Percentiles rank a stretch among this genome's conserved stretches.
Conservation (phyloP, 1,139 yeast species). For the Suhomyces chickasaworum region DNA sequence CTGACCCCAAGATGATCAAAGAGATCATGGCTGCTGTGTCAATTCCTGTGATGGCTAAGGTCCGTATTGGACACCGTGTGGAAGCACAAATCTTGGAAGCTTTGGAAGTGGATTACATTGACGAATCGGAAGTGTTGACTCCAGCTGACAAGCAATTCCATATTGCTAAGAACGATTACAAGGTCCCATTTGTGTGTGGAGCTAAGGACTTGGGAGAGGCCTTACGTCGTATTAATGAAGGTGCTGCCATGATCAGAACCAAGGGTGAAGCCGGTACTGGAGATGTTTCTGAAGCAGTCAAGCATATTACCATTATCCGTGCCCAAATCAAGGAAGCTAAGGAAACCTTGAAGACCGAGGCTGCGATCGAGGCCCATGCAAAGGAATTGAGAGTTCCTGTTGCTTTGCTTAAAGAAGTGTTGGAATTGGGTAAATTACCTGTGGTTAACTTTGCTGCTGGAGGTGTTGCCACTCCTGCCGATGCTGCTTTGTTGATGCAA, state of each 20-base stretch:
- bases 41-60: constrained; percentile 86
- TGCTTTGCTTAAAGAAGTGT: constrained; percentile 51
- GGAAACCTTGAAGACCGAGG: constrained; percentile 41
- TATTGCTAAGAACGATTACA: constrained; percentile 61
- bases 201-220: constrained; percentile 86
- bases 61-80: constrained; percentile 81
- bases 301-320: constrained; percentile 65
- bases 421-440: constrained; percentile 61
- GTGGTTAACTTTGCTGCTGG: constrained; percentile 92
- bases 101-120: constrained; percentile 76
- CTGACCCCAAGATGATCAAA: constrained; percentile 80
- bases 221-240: constrained; percentile 75
- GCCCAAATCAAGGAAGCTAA: constrained; percentile 54
- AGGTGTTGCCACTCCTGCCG: constrained; percentile 88
- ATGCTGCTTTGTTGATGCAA: constrained; percentile 88
- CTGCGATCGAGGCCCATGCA: constrained; percentile 53
- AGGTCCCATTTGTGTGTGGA: constrained; percentile 85
- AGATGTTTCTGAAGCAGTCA: constrained; percentile 83
- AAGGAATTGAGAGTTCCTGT: constrained; percentile 62
- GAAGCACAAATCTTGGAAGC: constrained; percentile 82
- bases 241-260: constrained; percentile 87
- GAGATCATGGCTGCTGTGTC: constrained; percentile 74
- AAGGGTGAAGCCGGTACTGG: constrained; percentile 94
- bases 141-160: constrained; percentile 77
- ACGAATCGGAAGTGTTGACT: constrained; percentile 82